Evolutionary conservation across 2,329 filamentous ascomycete genomes (phyloP), one percentile per base, ranked within the genome.

Genomic region (Stagonosporopsis cucurbitacearum): DNA sequence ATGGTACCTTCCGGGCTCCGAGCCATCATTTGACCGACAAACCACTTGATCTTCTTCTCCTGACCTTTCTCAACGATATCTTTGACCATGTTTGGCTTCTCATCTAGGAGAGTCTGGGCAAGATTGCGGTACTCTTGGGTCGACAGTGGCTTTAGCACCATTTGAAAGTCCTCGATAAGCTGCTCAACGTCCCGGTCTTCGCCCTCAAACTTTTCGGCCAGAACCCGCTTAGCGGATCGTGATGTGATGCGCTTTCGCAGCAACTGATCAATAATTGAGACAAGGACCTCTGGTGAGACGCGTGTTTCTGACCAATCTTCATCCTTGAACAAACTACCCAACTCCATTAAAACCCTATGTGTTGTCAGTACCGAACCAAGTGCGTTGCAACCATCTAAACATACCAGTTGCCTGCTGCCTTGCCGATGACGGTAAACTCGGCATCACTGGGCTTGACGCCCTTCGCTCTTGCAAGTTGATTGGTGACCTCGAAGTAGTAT

Each of bases 401-500:
- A 23, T 67, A 75, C 77, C 86, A 88, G 62, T 88, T 88, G n/a
- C 81, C 84, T 5, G 80, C 81, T 3, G 79, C 68, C 57, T 80
- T 84, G 15, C 83, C 74, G 3, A 73, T 45, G n/a, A 59, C 11
- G 6, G 41, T 5, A 11, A 65, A 45, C 9, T 50, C 35, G 45
- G 43, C 15, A 50, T 56, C 37, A 46, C 55, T 13, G 58, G 79
- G 26, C 80, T 60, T 32, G 36, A 43, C 20, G 56, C 66, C 13
- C 20, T 20, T 30, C 44, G 33, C 12, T 17, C 46, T 36, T 19
- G 48, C 42, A 35, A 72, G 67, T 42, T 58, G 48, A 39, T 59
- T 65, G 17, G 90, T 79, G 0, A 91, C 84, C 23, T 85, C 82
- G 68, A 89, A 88, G 69, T 92, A 96, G 74, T 93, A 97, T 63